Evolutionary conservation across 1,284 basidiomycete species (phyloP), one percentile per base, ranked within the genome.

Genomic region (Irpex rosettiformis): DNA sequence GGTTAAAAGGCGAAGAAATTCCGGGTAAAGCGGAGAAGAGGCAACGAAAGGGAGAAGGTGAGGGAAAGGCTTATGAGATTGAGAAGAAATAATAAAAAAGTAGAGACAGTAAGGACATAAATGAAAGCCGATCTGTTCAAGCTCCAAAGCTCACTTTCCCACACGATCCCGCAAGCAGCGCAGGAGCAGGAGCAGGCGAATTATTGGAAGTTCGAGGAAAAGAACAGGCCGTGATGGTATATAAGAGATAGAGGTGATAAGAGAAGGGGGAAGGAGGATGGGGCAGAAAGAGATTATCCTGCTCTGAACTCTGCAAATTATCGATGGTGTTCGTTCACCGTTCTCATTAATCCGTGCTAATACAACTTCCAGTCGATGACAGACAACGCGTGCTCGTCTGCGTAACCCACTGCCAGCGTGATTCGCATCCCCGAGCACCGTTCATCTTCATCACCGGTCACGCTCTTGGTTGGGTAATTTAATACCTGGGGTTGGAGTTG

Each of bases 401-500:
- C 43, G 24, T 22, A 45, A 56, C 58, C 47, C 62, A 56, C 60
- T 59, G 22, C 55, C 54, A 55, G 55, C 55, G 59, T 60, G 56
- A 43, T 42, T 33, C 33, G 16, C 54, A 40, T 42, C 16, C 33
- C 55, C 27, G 30, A 56, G 42, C 52, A 52, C 49, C 61, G 47
- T 53, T 33, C 24, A 45, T 54, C 37, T 24, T 55, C 54, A 29
- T 52, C 27, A 25, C 16, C 21, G 49, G 27, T 37, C 25, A 10
- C 7, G 48, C 48, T 28, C 28, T 33, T 24, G 51, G 30, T 37
- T 29, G 43, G 33, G 52, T 56, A 57, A 62, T 62, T 51, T 29
- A 71, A 66, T 71, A 71, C 42, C 65, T 64, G 40, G 58, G 33
- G 55, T 58, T 61, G 58, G 64, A 64, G 63, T 72, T 68, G 51